Evolutionary conservation across 2,329 filamentous ascomycete genomes (phyloP).

Genomic region (Penicillium sp.): DNA sequence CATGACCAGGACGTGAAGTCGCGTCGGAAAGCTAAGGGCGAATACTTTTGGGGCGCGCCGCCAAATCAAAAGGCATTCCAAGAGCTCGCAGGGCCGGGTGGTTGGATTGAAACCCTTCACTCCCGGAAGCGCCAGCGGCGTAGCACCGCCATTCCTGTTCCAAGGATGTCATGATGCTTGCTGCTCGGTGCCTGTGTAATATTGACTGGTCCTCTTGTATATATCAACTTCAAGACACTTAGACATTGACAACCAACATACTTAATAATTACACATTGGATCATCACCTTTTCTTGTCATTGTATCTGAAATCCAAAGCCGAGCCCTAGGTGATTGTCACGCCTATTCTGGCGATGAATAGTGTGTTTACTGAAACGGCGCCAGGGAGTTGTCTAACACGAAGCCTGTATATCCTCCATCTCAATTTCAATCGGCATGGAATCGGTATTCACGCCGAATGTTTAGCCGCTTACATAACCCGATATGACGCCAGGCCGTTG

Average conservation of each 20-base stretch:
- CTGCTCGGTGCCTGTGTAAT: background rate
- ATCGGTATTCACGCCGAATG: background rate
- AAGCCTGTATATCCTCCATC: background rate
- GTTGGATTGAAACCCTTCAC: slow-evolving; percentile 23
- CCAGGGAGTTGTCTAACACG: background rate
- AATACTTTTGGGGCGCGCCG: slow-evolving; percentile 35
- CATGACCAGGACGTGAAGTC: slow-evolving; percentile 22
- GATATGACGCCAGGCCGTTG: slow-evolving; percentile 17
- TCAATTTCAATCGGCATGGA: background rate
- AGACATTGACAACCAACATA: background rate
- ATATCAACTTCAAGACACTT: background rate
- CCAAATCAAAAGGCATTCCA: slow-evolving; percentile 30
- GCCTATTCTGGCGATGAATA: background rate
- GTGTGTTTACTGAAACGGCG: background rate
- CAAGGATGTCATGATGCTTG: background rate
- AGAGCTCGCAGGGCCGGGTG: slow-evolving; percentile 26
- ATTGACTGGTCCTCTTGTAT: background rate
- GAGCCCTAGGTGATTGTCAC: background rate
- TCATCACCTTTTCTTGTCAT: background rate
- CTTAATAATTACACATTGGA: background rate
- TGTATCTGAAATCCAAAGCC: background rate
- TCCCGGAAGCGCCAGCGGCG: background rate
- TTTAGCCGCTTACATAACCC: slow-evolving; percentile 18
- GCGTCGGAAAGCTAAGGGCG: background rate
- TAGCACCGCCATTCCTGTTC: background rate